Evolutionary conservation across 2,329 filamentous ascomycete genomes (phyloP), one percentile per base, ranked within the genome.

Genomic region (Aspergillus jensenii): DNA sequence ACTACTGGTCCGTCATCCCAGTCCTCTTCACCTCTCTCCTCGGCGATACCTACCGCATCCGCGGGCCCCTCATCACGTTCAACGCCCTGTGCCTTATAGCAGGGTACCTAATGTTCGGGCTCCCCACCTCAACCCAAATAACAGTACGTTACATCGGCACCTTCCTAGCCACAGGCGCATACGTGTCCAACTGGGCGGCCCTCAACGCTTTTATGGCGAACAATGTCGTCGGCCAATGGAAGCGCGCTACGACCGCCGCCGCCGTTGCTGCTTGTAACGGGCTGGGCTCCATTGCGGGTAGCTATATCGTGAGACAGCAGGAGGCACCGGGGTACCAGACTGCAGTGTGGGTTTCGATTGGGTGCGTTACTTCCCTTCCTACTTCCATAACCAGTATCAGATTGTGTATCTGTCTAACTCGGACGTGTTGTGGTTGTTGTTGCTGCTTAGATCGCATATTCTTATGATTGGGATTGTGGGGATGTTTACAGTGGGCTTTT

Each of bases 171-270:
- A 89, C 87, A 0, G 87, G 87, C 0, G 86, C 87, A 1, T 89
- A 89, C 62, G 81, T 89, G 4, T 84, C 82, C 4, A 90, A 90
- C 62, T 89, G 87, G 86, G 86, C 87, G 0, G 87, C 85, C 0
- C 74, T 89, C 61, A 86, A 83, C 52, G 81, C 84, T 0, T 87
- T 86, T 62, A 82, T 85, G 66, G 81, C 83, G 15, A 88, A 87
- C 68, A 89, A 87, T 61, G 79, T 87, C 43, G 78, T 81, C 0
- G 84, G 84, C 0, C 85, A 88, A 65, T 88, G 85, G 85, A 88
- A 87, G 70, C 77, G 85, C 31, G 84, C 81, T 2, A 86, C 85
- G 47, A 83, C 84, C 0, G 84, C 85, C 0, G 86, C 85, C 0
- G 79, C 81, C 0, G 80, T 87, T 2, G 83, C 84, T 11, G 84